Conservation (phyloP, 1,284 basidiomycete species). For the Leccinum pachyderme region DNA sequence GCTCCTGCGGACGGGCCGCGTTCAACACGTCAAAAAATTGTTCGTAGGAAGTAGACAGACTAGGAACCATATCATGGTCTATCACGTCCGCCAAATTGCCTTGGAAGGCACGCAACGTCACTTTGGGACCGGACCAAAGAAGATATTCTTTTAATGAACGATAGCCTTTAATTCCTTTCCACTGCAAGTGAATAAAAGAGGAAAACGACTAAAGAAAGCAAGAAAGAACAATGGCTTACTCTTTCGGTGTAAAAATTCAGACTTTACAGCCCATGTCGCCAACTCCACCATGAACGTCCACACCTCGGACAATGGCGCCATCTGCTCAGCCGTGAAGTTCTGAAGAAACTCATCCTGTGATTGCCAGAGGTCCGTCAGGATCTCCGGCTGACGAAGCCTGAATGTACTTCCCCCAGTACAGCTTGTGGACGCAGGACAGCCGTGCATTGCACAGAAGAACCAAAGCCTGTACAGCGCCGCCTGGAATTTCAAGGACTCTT, state of each 20-base stretch:
- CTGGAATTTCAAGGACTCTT: conserved; percentile 34
- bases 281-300: conserved; percentile 14
- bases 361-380: conserved; percentile 3
- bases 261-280: conserved; percentile 12
- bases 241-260: conserved; percentile 14
- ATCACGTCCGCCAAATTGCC: conserved; percentile 2
- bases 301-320: conserved; percentile 3
- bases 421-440: conserved; percentile 14
- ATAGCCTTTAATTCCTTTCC: conserved; percentile 1
- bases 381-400: conserved; percentile 5
- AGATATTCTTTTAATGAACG: conserved; percentile 12
- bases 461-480: conserved; percentile 36
- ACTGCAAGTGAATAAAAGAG: background rate
- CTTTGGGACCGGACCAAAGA: conserved; percentile 15
- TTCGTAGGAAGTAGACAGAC: conserved; percentile 9
- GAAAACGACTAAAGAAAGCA: background rate
- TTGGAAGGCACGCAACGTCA: conserved; percentile 14
- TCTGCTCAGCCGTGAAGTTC: conserved; percentile 2
- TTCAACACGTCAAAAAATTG: conserved; percentile 16
- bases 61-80: conserved; percentile 11
- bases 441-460: conserved; percentile 25
- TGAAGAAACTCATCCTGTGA: conserved; percentile 14
- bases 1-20: background rate
- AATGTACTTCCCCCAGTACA: conserved; percentile 10
- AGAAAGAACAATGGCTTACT: conserved; percentile 1